A percentile compares a stretch with the other conserved stretches of the same genome.
Evolutionary conservation across 2,329 filamentous ascomycete species (phyloP).

Genomic region (Colletotrichum caudatum): DNA sequence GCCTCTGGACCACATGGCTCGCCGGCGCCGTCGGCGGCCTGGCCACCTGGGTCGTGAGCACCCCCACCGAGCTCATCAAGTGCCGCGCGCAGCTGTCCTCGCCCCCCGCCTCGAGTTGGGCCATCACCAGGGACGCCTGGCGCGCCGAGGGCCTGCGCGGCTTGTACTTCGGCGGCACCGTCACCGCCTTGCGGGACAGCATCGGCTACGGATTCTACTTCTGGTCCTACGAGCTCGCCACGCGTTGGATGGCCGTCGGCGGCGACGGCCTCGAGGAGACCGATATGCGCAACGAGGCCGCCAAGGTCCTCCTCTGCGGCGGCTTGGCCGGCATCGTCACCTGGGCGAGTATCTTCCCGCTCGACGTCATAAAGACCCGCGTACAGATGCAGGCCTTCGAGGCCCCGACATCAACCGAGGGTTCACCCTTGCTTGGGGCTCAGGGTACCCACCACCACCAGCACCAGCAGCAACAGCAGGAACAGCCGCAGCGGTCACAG

Average conservation of each 20-base stretch:
- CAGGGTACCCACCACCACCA: conserved; percentile 42
- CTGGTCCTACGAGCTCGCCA: conserved; percentile 87
- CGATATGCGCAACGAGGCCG: conserved; percentile 58
- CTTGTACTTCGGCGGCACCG: conserved; percentile 82
- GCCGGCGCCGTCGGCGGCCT: conserved; percentile 86
- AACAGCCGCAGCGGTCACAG: conserved; percentile 45
- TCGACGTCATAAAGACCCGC: conserved; percentile 93
- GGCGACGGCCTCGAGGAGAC: conserved; percentile 40
- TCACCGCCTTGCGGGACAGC: conserved; percentile 86
- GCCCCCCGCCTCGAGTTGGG: conserved; percentile 67
- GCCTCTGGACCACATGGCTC: conserved; percentile 77
- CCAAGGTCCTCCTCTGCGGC: conserved; percentile 82
- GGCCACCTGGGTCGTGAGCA: conserved; percentile 86
- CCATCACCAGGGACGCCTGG: conserved; percentile 72
- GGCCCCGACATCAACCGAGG: conserved; percentile 41
- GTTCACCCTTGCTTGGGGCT: conserved; percentile 50
- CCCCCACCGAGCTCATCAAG: conserved; percentile 92
- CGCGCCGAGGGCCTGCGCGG: conserved; percentile 71
- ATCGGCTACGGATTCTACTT: conserved; percentile 99
- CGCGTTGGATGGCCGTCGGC: conserved; percentile 64
- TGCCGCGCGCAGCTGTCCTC: conserved; percentile 80
- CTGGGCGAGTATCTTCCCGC: conserved; percentile 90
- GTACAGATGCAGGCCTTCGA: conserved; percentile 78
- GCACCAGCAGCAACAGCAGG: conserved; percentile 45
- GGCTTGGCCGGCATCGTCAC: conserved; percentile 88